A percentile compares a stretch with the other conserved stretches of the same genome.
Evolutionary conservation across 805 yeast genomes (phyloP).

Genomic region (Schwanniomyces pseudopolymorphus): DNA sequence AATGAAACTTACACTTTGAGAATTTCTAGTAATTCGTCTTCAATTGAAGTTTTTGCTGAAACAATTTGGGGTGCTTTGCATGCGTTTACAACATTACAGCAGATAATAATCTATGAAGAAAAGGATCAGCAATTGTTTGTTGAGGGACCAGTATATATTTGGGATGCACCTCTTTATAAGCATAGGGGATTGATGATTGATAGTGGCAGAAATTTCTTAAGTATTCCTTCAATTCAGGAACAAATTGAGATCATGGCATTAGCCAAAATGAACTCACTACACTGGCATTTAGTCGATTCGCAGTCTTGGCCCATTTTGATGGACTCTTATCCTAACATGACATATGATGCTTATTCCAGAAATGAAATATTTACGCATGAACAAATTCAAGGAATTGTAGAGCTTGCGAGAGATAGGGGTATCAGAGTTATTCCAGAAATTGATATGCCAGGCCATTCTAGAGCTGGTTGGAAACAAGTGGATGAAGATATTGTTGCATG

Average conservation of each 20-base stretch:
- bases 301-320: conserved; percentile 42
- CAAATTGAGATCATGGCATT: conserved; percentile 41
- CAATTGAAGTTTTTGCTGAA: conserved; percentile 23
- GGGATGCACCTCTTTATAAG: conserved; percentile 33
- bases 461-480: conserved; percentile 37
- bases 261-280: conserved; percentile 38
- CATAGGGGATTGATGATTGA: conserved; percentile 43
- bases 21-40: conserved; percentile 7
- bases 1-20: conserved; percentile 33
- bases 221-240: conserved; percentile 21
- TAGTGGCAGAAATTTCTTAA: conserved; percentile 36
- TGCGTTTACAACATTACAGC: conserved; percentile 41
- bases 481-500: conserved; percentile 30
- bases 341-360: conserved; percentile 34
- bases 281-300: conserved; percentile 41
- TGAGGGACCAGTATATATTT: conserved; percentile 32
- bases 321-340: conserved; percentile 34
- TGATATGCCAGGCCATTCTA: conserved; percentile 43
- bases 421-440: conserved; percentile 42
- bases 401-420: conserved; percentile 35
- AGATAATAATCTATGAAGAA: conserved; percentile 31
- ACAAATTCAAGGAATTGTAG: conserved; percentile 26
- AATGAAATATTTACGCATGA: conserved; percentile 25
- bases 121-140: conserved; percentile 16
- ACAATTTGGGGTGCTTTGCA: conserved; percentile 45